Conservation (phyloP, 148 eudicot species). For the Nyssa sinensis region DNA sequence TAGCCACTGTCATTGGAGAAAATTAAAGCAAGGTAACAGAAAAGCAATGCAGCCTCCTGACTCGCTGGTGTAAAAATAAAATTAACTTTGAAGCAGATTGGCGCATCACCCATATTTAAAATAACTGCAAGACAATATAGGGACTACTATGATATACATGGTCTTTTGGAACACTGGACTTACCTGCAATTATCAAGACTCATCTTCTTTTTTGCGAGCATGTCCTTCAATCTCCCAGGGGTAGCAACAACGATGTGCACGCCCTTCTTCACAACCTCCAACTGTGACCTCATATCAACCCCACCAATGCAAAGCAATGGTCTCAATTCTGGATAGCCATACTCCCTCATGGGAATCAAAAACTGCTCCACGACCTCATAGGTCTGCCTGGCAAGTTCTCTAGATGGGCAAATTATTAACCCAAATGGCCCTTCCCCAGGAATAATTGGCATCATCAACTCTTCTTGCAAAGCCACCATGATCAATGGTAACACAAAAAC, state of each 20-base stretch:
- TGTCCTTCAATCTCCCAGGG: conserved; percentile 91
- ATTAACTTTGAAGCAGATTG: background rate
- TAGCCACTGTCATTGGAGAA: background rate
- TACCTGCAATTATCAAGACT: conserved; percentile 72
- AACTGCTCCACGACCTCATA: conserved; percentile 76
- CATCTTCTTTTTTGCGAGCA: conserved; percentile 84
- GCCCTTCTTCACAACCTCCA: conserved; percentile 74
- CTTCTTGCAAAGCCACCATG: conserved; percentile 87
- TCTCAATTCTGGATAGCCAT: conserved; percentile 70
- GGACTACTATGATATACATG: background rate
- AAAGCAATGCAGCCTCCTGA: background rate
- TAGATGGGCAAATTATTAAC: conserved; percentile 75
- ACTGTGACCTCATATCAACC: conserved; percentile 71
- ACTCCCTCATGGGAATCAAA: conserved; percentile 47
- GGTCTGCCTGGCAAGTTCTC: conserved; percentile 91
- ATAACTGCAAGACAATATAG: background rate
- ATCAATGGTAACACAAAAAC: conserved; percentile 80
- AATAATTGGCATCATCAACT: conserved; percentile 78
- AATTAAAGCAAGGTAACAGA: background rate
- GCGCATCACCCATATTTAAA: background rate
- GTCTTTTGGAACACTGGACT: no score
- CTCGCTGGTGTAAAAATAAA: background rate
- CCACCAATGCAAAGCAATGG: conserved; percentile 92
- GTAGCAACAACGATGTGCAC: conserved; percentile 96
- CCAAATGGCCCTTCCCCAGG: conserved; percentile 91